Evolutionary conservation across 768 basidiomycete species (phyloP), one percentile per base, ranked within the genome.

Genomic region (Guyanaporus albipodus): DNA sequence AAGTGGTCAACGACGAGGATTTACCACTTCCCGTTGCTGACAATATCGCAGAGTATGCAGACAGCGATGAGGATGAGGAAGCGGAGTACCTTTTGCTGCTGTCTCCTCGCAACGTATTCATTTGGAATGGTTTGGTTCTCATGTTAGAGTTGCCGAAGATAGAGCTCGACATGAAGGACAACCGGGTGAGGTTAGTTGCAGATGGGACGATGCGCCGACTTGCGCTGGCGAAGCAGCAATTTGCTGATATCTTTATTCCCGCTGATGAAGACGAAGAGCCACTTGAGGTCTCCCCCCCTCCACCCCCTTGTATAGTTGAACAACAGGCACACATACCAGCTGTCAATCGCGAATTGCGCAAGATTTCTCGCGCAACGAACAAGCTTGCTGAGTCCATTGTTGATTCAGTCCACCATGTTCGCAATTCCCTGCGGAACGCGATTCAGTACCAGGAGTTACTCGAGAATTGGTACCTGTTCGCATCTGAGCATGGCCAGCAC

Each of bases 391-490:
- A 97, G 65, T 87, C 87, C 7, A 93, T 97, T 56, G 85, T 96
- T 29, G 84, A 89, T 53, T 95, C 96, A 0, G 89, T 95, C 8
- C 84, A 93, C 49, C 79, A 88, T 49, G 91, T 98, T 17, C 83
- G 85, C 26, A 76, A 71, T 29, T 80, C 85, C 3, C 71, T 92
- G 43, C 71, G 72, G 24, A 71, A 76, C 34, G 73, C 80, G 1
- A 69, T 70, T 27, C 83, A 78, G 31, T 82, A 81, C 45, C 93
- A 94, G 61, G 94, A 96, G 52, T 70, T 93, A 31, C 73, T 92
- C 46, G 90, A 89, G 54, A 94, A 89, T 62, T 99, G 95, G 92
- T 98, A 90, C 60, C 69, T 82, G 22, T 98, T 96, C 61, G 92
- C 93, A n/a, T 92, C 94, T 11, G 92, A 97, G 55, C 91, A 96